A percentile compares a stretch with the other conserved stretches of the same genome.
Conservation (phyloP, 495 filamentous ascomycete genomes). For the Tuber borchii region DNA sequence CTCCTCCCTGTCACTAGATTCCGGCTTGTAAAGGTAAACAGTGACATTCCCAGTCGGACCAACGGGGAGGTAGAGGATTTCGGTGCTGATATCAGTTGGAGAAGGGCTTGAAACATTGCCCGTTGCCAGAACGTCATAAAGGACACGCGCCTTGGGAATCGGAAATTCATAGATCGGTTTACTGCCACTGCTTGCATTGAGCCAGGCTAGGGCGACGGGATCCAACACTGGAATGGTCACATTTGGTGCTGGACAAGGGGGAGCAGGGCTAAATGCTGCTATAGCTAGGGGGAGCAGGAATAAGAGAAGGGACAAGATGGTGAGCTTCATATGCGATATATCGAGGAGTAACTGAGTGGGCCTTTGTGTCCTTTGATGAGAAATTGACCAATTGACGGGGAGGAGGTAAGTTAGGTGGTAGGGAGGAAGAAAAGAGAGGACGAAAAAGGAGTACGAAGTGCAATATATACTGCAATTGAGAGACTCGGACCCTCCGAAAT, state of each 20-base stretch:
- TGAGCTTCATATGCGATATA: not conserved
- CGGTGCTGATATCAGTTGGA: slow-evolving; percentile 7
- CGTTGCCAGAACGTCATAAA: slow-evolving; percentile 13
- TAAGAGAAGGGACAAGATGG: not conserved
- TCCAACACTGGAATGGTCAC: slow-evolving; percentile 27
- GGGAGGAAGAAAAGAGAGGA: not conserved
- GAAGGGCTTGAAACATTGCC: slow-evolving; percentile 13
- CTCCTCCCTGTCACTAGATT: not conserved
- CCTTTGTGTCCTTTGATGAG: not conserved
- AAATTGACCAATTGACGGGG: not conserved
- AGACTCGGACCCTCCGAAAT: not conserved
- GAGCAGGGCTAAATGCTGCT: not conserved
- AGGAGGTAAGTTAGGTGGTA: not conserved
- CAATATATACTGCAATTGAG: not conserved
- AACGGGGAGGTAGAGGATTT: slow-evolving; percentile 28
- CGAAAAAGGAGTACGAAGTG: not conserved
- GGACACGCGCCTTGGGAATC: slow-evolving; percentile 23
- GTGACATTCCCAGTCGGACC: slow-evolving; percentile 19
- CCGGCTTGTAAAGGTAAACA: slow-evolving; percentile 28
- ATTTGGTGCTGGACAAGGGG: not conserved
- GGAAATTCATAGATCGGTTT: slow-evolving; percentile 22
- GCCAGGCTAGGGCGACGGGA: slow-evolving; percentile 30
- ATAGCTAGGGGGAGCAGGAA: not conserved
- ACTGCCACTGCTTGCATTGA: slow-evolving; percentile 6
- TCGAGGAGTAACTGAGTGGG: not conserved